A percentile compares a stretch with the other conserved stretches of the same genome.
These are phyloP conservation scores for Murraya paniculata DNA, from an alignment of 345 rosid genomes.

Conservation along the genomic window DNA sequence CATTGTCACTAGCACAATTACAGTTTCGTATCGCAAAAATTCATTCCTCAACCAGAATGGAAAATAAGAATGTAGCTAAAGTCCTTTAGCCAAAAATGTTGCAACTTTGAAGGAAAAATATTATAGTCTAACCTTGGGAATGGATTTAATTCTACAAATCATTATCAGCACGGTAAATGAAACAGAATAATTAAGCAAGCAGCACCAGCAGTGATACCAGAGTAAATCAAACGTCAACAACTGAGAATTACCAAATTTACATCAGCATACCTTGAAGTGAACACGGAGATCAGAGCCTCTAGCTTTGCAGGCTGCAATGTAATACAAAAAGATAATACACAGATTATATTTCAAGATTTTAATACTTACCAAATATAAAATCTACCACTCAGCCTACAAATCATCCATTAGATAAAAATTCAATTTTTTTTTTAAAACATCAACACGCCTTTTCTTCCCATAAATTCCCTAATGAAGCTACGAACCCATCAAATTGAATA, in stretches of 20 bases:
- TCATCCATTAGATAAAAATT: neutral
- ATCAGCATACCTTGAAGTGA: slow-evolving; percentile 64
- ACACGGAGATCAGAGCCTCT: slow-evolving; percentile 72
- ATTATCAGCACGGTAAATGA: neutral
- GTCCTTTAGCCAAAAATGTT: neutral
- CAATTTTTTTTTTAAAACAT: neutral
- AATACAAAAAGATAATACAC: neutral
- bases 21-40: neutral
- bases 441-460: neutral
- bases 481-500: neutral
- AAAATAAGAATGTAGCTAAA: neutral
- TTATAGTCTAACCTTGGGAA: neutral
- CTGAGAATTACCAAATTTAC: neutral
- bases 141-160: neutral
- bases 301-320: slow-evolving; percentile 70
- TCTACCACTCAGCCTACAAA: neutral
- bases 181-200: neutral
- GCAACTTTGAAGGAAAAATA: neutral
- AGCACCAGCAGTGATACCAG: neutral
- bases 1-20: neutral
- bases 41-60: neutral
- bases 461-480: neutral
- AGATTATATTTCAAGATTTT: slow-evolving; percentile 5
- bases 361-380: neutral
- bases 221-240: neutral